phyloP scores from a whole-genome alignment of 2,329 filamentous ascomycete species.

The Pseudopyricularia javanii region DNA sequence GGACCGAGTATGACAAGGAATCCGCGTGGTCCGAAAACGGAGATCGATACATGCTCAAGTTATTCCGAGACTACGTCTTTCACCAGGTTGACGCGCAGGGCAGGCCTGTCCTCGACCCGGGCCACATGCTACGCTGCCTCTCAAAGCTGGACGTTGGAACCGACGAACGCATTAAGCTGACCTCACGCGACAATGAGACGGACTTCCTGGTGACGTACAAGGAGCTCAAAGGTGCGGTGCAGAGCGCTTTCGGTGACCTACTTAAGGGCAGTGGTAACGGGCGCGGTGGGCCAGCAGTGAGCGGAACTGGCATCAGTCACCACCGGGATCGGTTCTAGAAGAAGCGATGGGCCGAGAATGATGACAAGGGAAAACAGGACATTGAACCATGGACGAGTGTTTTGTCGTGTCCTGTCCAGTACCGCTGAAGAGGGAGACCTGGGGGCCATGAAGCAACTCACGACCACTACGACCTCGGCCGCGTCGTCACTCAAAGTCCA shows the following conservation, averaged over 20 bases:
- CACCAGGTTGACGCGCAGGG: constrained; percentile 85
- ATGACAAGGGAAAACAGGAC: neutral
- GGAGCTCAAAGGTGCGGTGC: constrained; percentile 62
- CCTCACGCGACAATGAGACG: constrained; percentile 83
- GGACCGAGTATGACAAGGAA: constrained; percentile 64
- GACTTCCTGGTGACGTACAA: constrained; percentile 82
- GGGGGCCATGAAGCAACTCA: no score
- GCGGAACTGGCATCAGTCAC: neutral
- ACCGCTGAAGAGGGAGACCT: no score
- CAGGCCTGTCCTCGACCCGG: constrained; percentile 72
- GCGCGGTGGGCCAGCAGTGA: neutral
- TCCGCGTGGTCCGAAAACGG: constrained; percentile 82
- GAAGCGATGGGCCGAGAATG: neutral
- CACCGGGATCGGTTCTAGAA: neutral
- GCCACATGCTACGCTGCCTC: constrained; percentile 73
- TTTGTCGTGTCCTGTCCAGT: neutral
- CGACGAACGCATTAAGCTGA: constrained; percentile 74
- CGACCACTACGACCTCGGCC: no score
- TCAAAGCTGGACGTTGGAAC: constrained; percentile 88
- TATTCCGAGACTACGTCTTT: constrained; percentile 95
- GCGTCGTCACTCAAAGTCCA: no score
- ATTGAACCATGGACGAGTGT: neutral
- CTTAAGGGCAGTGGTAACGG: constrained; percentile 22
- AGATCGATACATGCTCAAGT: constrained; percentile 81
- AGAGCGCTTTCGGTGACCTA: constrained; percentile 45